Evolutionary conservation across 2,329 filamentous ascomycete species (phyloP).

Genomic region (Fusarium lateritium): DNA sequence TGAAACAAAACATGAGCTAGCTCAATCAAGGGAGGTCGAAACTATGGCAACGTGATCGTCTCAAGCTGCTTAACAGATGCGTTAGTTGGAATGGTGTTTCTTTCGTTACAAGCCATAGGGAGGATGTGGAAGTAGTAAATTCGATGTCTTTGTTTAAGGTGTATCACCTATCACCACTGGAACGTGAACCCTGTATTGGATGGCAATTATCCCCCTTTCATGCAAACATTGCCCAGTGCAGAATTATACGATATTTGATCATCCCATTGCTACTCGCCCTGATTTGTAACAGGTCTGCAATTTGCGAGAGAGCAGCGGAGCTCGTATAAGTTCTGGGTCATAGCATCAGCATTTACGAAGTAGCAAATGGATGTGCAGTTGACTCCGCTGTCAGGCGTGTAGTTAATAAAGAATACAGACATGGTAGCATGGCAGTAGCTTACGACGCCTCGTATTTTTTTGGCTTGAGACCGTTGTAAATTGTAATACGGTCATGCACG

Average conservation of each 20-base stretch:
- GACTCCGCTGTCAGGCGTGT: background rate
- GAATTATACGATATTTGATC: background rate
- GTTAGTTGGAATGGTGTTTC: background rate
- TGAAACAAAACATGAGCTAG: background rate
- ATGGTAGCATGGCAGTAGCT: background rate
- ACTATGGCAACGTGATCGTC: background rate
- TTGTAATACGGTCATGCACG: background rate
- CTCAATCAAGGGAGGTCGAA: background rate
- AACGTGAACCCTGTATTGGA: constrained; percentile 4
- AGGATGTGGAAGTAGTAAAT: background rate
- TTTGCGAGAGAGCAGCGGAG: background rate
- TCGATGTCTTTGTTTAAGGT: background rate
- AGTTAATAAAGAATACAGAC: background rate
- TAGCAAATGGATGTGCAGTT: background rate
- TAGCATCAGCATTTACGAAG: background rate
- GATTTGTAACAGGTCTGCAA: background rate
- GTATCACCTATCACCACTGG: background rate
- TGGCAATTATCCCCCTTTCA: background rate
- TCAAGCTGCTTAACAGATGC: background rate
- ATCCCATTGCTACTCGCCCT: background rate
- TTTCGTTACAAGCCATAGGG: background rate
- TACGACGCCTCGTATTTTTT: background rate
- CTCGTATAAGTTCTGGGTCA: background rate
- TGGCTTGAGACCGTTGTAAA: background rate
- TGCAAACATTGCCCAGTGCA: background rate